Conservation (phyloP, 2,329 filamentous ascomycete genomes). For the Colletotrichum paranaense region DNA sequence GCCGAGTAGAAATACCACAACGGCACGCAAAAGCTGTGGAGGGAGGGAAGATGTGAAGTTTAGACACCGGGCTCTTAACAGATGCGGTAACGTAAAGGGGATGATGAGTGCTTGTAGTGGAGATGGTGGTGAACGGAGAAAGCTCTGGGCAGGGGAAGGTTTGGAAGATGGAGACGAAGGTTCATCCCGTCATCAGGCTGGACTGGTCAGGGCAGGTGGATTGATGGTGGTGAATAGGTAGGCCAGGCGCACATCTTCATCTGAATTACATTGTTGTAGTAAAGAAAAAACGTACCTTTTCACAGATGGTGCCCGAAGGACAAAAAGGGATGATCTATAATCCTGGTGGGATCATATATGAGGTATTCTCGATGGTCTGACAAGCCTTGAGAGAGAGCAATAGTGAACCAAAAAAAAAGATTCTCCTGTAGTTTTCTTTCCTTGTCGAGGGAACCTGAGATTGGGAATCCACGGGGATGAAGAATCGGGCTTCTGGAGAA, state of each 20-base stretch:
- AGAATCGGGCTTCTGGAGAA: slow-evolving; percentile 14
- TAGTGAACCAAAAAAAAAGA: neutral
- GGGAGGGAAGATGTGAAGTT: slow-evolving; percentile 40
- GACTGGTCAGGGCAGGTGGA: neutral
- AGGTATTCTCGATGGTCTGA: neutral
- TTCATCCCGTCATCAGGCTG: slow-evolving; percentile 26
- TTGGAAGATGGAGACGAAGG: slow-evolving; percentile 13
- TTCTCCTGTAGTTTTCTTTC: neutral
- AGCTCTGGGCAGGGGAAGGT: slow-evolving; percentile 8
- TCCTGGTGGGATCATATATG: slow-evolving; percentile 35
- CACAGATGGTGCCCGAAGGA: slow-evolving; percentile 25
- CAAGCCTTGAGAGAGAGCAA: neutral
- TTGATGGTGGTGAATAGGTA: neutral
- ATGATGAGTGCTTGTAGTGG: slow-evolving; percentile 7
- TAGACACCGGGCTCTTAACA: slow-evolving; percentile 41
- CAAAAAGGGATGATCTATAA: slow-evolving; percentile 27
- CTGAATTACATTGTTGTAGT: slow-evolving; percentile 4
- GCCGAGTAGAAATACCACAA: slow-evolving; percentile 42
- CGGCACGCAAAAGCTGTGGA: slow-evolving; percentile 56
- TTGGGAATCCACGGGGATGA: neutral
- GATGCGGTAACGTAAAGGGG: slow-evolving; percentile 11
- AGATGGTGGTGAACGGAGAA: slow-evolving; percentile 31
- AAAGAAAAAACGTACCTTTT: slow-evolving; percentile 34
- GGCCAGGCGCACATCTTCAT: neutral
- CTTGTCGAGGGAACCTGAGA: neutral